A percentile compares a stretch with the other conserved stretches of the same genome.
phyloP scores from a whole-genome alignment of 208 protist species.

The Tritrichomonas musculus region DNA sequence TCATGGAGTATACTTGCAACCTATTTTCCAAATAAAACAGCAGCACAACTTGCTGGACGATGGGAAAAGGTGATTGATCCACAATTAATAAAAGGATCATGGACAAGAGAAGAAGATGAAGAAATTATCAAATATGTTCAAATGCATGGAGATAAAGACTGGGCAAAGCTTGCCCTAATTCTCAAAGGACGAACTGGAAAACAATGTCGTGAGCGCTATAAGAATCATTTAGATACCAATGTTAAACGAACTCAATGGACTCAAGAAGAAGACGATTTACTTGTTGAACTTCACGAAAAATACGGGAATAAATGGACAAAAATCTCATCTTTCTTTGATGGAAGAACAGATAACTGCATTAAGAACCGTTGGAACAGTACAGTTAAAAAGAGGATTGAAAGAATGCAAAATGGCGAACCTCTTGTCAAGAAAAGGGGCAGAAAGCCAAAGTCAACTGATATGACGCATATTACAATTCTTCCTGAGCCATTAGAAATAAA shows the following conservation, averaged over 20 bases:
- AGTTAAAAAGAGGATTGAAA: conserved; percentile 20
- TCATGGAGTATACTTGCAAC: not conserved
- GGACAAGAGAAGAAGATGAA: conserved; percentile 96
- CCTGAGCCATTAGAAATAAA: too few species aligned
- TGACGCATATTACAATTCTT: not conserved
- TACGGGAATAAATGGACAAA: conserved; percentile 19
- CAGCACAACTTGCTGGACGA: conserved; percentile 93
- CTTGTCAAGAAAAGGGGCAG: not conserved
- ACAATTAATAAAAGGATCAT: conserved; percentile 97
- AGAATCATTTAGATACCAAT: conserved; percentile 52
- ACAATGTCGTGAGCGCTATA: conserved; percentile 52
- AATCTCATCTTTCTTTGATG: not conserved
- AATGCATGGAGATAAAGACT: conserved; percentile 45
- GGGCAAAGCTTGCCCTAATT: conserved; percentile 43
- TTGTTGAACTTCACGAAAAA: not conserved
- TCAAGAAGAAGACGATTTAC: conserved; percentile 47
- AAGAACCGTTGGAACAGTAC: conserved; percentile 58
- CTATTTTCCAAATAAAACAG: conserved; percentile 73
- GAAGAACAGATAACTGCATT: conserved; percentile 52
- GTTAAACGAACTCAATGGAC: conserved; percentile 51
- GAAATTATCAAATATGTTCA: conserved; percentile 70
- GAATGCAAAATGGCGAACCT: conserved; percentile 4
- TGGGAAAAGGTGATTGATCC: conserved; percentile 99
- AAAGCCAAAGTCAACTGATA: not conserved
- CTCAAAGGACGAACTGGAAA: conserved; percentile 50